phyloP scores from a whole-genome alignment of 495 filamentous ascomycete species.

The Staphylotrichum tortipilum region DNA sequence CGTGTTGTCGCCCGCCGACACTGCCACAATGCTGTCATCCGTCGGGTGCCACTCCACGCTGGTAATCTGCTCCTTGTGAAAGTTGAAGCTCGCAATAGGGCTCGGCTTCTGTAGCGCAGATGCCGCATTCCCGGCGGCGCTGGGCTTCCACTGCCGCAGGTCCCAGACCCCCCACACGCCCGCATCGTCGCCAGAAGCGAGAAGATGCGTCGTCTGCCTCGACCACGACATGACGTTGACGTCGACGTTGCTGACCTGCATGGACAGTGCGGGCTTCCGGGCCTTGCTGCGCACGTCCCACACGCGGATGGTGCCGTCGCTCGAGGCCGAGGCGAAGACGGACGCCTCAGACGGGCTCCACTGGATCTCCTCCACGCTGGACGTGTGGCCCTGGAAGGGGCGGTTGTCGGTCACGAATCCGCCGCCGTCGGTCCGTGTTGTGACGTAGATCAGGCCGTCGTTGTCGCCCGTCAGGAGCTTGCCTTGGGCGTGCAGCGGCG shows the following conservation, averaged over 20 bases:
- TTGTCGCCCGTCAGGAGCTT: constrained; percentile 91
- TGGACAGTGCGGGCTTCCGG: constrained; percentile 72
- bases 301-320: constrained; percentile 87
- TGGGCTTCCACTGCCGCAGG: constrained; percentile 83
- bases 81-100: constrained; percentile 80
- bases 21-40: constrained; percentile 88
- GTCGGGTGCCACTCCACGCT: constrained; percentile 96
- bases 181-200: constrained; percentile 89
- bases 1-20: constrained; percentile 87
- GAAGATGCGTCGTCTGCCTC: constrained; percentile 70
- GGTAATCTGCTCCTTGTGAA: constrained; percentile 93
- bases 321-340: constrained; percentile 87
- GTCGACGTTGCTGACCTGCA: constrained; percentile 73
- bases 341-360: constrained; percentile 89
- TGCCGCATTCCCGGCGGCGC: constrained; percentile 21
- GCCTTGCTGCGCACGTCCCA: constrained; percentile 91
- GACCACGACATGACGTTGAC: constrained; percentile 97
- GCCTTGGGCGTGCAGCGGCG: constrained; percentile 58
- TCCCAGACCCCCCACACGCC: constrained; percentile 96
- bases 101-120: constrained; percentile 40
- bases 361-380: constrained; percentile 87
- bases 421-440: constrained; percentile 75
- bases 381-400: constrained; percentile 72
- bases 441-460: constrained; percentile 77
- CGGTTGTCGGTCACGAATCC: constrained; percentile 76